Evolutionary conservation across 2,329 filamentous ascomycete genomes (phyloP), one percentile per base, ranked within the genome.

Genomic region (Xylaria sp.): DNA sequence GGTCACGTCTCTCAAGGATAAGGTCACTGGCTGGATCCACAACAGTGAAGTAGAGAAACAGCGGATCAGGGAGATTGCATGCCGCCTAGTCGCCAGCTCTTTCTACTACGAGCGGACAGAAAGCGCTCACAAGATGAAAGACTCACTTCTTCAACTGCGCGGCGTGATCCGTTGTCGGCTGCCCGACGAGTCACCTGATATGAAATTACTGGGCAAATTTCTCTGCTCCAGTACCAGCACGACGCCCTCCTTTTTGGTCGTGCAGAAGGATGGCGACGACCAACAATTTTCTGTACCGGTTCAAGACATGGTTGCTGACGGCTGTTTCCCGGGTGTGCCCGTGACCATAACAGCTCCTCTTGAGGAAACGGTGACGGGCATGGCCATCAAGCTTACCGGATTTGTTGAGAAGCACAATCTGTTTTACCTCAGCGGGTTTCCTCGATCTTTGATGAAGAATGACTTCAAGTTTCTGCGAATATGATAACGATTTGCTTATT

Each of bases 381-480:
- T 51, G 3, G 21, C 19, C n/a, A 41, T 43, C 19, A 8, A 40
- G 25, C 10, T 43, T 5, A 31, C 21, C 21, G 37, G 51, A 2
- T 25, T 54, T 10, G 38, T 41, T 38, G 8, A 40, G 23, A 31
- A 54, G 15, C 21, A 9, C 19, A 25, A 51, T 13, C 4, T 54
- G 15, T 54, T 41, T 21, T 4, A 54, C 51, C 29, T 54, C 27
- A 54, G 51, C 23, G 51, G 51, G 29, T 44, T 54, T 15, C 51
- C 51, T 31, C 51, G 37, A 17, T 13, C 3, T 7, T 15, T 54
- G 35, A 35, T 43, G 37, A 33, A 29, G 31, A 5, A 15, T 11
- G 47, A 51, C 15, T 51, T 51, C n/a, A n/a, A n/a, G n/a, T n/a
- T n/a, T n/a, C n/a, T n/a, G n/a, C n/a, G n/a, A n/a, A n/a, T n/a